Evolutionary conservation across 768 basidiomycete species (phyloP).

Genomic region (Trametopsis cervina): DNA sequence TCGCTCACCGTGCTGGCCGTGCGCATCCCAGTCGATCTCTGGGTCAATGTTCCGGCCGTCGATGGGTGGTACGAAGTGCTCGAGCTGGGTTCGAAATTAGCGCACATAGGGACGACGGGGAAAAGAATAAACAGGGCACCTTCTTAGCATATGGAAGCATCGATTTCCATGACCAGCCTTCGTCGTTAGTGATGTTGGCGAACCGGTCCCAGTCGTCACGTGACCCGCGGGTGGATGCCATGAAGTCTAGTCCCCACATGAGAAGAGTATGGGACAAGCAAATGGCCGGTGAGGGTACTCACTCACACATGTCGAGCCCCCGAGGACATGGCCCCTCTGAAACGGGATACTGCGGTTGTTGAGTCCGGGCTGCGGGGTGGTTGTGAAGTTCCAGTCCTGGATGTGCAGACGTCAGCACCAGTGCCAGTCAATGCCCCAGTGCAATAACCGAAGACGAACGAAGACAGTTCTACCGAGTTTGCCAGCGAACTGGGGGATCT

Average conservation of each 20-base stretch:
- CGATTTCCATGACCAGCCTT: constrained; percentile 20
- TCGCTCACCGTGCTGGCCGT: not conserved
- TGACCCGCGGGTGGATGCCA: constrained; percentile 21
- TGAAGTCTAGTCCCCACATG: constrained; percentile 16
- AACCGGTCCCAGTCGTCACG: constrained; percentile 17
- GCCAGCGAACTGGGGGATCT: constrained; percentile 7
- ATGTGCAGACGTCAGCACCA: not conserved
- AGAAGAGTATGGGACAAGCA: constrained; percentile 1
- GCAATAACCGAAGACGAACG: too few species aligned
- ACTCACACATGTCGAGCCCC: constrained; percentile 1
- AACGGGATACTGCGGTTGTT: not conserved
- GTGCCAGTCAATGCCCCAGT: not conserved
- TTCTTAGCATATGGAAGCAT: constrained; percentile 11
- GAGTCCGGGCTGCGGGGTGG: not conserved
- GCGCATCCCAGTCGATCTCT: not conserved
- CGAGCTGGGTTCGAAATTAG: constrained; percentile 5
- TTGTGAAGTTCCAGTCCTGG: constrained; percentile 5
- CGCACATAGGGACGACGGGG: not conserved
- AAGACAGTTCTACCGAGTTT: not conserved
- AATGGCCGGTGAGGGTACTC: not conserved
- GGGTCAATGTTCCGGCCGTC: constrained; percentile 11
- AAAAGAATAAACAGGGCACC: not conserved
- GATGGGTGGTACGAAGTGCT: constrained; percentile 9
- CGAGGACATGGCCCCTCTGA: constrained; percentile 1
- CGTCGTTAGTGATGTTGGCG: constrained; percentile 19